phyloP scores from a whole-genome alignment of 2,329 filamentous ascomycete genomes.

The Ophiostoma himal-ulmi region DNA sequence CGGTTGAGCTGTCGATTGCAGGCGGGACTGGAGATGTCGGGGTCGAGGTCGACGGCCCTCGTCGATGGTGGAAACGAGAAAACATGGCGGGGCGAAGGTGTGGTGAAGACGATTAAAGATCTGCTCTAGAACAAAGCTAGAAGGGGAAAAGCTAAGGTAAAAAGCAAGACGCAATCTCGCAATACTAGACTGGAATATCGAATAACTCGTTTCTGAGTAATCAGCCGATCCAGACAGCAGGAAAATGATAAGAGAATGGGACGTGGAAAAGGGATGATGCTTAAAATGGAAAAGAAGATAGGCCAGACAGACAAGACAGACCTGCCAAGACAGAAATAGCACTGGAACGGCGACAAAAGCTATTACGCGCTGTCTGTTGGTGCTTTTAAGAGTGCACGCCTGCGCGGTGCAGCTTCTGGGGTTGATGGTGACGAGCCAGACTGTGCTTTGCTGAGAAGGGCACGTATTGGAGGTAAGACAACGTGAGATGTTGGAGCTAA shows the following conservation, averaged over 20 bases:
- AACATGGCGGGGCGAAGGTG: constrained; percentile 23
- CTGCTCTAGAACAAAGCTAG: not conserved
- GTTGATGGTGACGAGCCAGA: not conserved
- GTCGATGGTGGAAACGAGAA: constrained; percentile 55
- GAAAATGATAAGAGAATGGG: constrained; percentile 4
- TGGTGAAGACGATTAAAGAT: not conserved
- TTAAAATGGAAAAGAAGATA: constrained; percentile 6
- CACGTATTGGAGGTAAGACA: not conserved
- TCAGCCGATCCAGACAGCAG: constrained; percentile 3
- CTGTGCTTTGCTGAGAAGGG: not conserved
- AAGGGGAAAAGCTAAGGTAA: not conserved
- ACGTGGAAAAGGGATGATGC: constrained; percentile 12
- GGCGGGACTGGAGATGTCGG: constrained; percentile 46
- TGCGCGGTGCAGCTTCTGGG: not conserved
- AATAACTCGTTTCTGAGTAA: not conserved
- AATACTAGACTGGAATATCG: not conserved
- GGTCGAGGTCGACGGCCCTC: constrained; percentile 50
- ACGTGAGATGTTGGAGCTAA: not conserved
- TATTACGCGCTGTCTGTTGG: constrained; percentile 2
- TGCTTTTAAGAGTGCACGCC: not conserved
- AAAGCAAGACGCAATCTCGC: not conserved
- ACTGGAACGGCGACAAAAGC: not conserved
- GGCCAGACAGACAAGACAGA: not conserved
- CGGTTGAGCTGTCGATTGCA: constrained; percentile 37
- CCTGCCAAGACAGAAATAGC: constrained; percentile 7